Percentiles rank a stretch among this genome's conserved stretches.
Evolutionary conservation across 2,329 filamentous ascomycete genomes (phyloP).

Genomic region (Cercospora zeae-maydis): DNA sequence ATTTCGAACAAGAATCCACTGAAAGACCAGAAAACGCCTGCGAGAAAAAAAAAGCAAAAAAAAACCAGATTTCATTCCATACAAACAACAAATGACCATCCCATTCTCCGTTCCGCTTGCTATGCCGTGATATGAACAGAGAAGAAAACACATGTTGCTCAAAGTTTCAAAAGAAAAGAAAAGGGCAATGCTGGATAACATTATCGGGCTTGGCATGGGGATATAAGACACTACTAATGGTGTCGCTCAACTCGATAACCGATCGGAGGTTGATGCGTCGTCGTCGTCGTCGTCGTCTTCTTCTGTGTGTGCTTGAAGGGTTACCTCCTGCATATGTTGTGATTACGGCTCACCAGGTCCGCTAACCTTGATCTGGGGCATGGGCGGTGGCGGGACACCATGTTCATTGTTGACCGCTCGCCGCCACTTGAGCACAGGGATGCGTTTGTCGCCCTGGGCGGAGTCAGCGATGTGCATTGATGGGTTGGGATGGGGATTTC

Average conservation of each 20-base stretch:
- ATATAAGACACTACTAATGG: neutral
- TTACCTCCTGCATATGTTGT: neutral
- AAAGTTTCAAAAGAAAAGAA: no score
- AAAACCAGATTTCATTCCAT: neutral
- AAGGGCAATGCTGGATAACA: neutral
- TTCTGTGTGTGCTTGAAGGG: constrained; percentile 1
- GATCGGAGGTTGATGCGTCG: neutral
- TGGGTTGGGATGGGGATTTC: neutral
- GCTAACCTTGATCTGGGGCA: constrained; percentile 40
- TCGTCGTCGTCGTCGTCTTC: no score
- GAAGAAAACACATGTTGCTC: neutral
- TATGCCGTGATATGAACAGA: neutral
- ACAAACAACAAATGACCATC: neutral
- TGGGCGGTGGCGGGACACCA: constrained; percentile 35
- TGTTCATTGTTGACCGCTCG: constrained; percentile 34
- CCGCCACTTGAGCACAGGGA: constrained; percentile 39
- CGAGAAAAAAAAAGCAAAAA: no score
- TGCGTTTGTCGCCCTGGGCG: constrained; percentile 36
- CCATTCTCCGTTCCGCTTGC: neutral
- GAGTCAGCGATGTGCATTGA: neutral
- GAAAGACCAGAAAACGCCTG: no score
- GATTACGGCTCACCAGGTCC: constrained; percentile 38
- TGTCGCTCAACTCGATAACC: constrained; percentile 9
- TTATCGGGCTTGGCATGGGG: neutral
- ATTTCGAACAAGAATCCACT: no score